phyloP scores from a whole-genome alignment of 345 rosid species.

The Triadica sebifera region DNA sequence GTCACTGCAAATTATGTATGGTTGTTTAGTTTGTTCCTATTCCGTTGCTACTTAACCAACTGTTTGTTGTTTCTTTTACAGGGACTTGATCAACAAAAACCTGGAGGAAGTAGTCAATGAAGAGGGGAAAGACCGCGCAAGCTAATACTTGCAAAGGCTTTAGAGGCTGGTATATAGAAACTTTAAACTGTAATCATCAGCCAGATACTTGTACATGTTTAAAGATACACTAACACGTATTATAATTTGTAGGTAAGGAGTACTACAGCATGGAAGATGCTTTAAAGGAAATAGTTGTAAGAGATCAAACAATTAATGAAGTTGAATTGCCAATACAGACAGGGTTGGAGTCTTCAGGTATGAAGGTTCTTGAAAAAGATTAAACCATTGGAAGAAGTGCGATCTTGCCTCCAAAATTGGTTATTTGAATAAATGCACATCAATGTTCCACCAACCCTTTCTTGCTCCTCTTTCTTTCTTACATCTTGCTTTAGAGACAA shows the following conservation, averaged over 20 bases:
- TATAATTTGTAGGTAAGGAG: constrained; percentile 35
- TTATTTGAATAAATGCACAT: neutral
- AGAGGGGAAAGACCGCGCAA: constrained; percentile 49
- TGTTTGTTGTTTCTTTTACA: constrained; percentile 20
- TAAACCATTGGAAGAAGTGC: neutral
- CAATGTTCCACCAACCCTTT: neutral
- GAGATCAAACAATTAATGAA: constrained; percentile 25
- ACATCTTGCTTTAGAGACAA: neutral
- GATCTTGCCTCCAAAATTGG: neutral
- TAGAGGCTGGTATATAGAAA: constrained; percentile 34
- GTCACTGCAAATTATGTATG: neutral
- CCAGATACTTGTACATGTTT: neutral
- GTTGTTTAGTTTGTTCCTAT: neutral
- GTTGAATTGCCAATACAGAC: constrained; percentile 22
- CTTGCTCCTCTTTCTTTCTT: neutral
- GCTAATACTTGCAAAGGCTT: constrained; percentile 15
- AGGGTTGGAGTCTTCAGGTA: constrained; percentile 34
- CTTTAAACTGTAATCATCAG: constrained; percentile 12
- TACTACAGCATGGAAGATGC: constrained; percentile 16
- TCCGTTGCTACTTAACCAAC: neutral
- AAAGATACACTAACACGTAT: neutral
- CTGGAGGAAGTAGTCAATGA: constrained; percentile 33
- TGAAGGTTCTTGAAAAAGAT: neutral
- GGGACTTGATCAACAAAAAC: constrained; percentile 20
- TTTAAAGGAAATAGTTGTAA: constrained; percentile 23